phyloP scores from a whole-genome alignment of 2,329 filamentous ascomycete genomes.

The Aspergillus terreus region DNA sequence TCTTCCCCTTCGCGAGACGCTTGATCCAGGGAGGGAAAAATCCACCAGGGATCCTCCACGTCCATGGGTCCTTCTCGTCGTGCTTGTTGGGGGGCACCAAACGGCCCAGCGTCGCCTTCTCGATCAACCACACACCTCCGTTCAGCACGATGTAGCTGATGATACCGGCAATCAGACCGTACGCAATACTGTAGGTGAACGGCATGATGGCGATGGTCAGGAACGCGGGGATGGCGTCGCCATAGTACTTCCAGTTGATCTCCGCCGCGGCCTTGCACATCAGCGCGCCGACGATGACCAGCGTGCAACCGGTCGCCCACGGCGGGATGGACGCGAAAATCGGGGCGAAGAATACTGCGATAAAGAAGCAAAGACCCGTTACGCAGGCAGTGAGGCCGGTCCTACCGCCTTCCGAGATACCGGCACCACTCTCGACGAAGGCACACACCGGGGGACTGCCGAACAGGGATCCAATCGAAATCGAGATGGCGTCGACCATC shows the following conservation, averaged over 20 bases:
- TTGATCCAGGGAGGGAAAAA: slow-evolving; percentile 71
- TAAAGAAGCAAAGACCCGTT: slow-evolving; percentile 78
- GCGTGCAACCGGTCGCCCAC: slow-evolving; percentile 85
- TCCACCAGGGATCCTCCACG: slow-evolving; percentile 70
- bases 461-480: slow-evolving; percentile 75
- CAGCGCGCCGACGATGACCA: slow-evolving; percentile 82
- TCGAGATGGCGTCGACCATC: slow-evolving; percentile 72
- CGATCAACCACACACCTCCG: slow-evolving; percentile 64
- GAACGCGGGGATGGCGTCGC: slow-evolving; percentile 80
- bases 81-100: slow-evolving; percentile 69
- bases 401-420: slow-evolving; percentile 81
- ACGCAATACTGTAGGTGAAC: slow-evolving; percentile 84
- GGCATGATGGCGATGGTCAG: slow-evolving; percentile 82
- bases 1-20: slow-evolving; percentile 63
- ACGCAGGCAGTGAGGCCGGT: slow-evolving; percentile 80
- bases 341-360: slow-evolving; percentile 83
- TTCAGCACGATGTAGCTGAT: slow-evolving; percentile 75
- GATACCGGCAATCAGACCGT: slow-evolving; percentile 79
- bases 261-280: slow-evolving; percentile 75
- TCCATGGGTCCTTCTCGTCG: slow-evolving; percentile 74
- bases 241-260: slow-evolving; percentile 86
- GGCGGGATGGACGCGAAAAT: slow-evolving; percentile 87
- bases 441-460: slow-evolving; percentile 79
- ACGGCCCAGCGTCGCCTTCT: slow-evolving; percentile 62
- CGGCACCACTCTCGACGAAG: slow-evolving; percentile 84